These are phyloP conservation scores for Petrea volubilis DNA, from an alignment of 257 asterid species.

Conservation along the genomic window DNA sequence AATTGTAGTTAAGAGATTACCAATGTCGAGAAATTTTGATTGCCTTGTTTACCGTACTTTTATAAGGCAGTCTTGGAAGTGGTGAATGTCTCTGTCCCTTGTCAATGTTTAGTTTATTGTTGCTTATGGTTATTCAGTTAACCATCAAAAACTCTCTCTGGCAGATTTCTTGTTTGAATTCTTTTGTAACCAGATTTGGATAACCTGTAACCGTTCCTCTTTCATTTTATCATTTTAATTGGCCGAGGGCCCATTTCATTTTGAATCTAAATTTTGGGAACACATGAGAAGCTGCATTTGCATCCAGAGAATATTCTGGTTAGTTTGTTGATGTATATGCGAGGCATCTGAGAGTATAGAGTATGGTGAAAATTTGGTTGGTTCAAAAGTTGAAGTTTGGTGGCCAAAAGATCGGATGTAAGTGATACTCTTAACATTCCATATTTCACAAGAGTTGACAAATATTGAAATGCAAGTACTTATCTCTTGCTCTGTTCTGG, in stretches of 20 bases:
- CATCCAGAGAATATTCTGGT: background rate
- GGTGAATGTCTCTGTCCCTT: too few relatives aligned
- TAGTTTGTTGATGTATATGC: slow-evolving; percentile 19
- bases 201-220: background rate
- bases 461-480: background rate
- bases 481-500: slow-evolving; percentile 19
- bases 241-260: slow-evolving; percentile 11
- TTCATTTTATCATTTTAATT: background rate
- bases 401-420: slow-evolving; percentile 85
- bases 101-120: background rate
- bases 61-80: too few relatives aligned
- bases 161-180: too few relatives aligned
- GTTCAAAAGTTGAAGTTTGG: slow-evolving; percentile 79
- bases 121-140: slow-evolving; percentile 9
- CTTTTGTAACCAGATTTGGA: too few relatives aligned
- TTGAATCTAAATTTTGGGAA: slow-evolving; percentile 5
- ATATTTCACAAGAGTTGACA: background rate
- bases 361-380: slow-evolving; percentile 62
- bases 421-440: slow-evolving; percentile 36
- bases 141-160: background rate
- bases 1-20: too few relatives aligned
- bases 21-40: too few relatives aligned
- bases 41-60: too few relatives aligned
- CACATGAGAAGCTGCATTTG: slow-evolving; percentile 17
- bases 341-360: slow-evolving; percentile 54